These are phyloP conservation scores for Jamesozyma gamospora DNA, from an alignment of 805 yeast species.

Conservation along the genomic window DNA sequence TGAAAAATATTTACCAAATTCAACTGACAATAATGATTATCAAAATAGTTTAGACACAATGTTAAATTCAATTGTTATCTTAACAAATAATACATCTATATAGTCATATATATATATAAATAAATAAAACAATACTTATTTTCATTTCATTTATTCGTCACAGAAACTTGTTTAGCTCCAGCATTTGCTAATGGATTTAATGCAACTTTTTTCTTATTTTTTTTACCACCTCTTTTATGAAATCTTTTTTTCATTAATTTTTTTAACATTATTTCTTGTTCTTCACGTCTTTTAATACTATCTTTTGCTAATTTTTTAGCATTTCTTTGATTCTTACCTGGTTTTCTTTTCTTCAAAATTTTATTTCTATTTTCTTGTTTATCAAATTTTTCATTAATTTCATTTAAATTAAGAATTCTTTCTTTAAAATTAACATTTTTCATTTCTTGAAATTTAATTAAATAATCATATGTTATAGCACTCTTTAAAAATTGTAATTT, in stretches of 20 bases:
- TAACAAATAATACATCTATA: conserved; percentile 1
- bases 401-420: conserved; percentile 8
- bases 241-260: conserved; percentile 26
- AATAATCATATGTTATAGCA: conserved; percentile 15
- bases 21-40: conserved; percentile 8
- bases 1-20: conserved; percentile 9
- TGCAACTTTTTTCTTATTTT: conserved; percentile 21
- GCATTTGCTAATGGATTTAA: conserved; percentile 16
- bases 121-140: not conserved
- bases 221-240: conserved; percentile 31
- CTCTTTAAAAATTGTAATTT: conserved; percentile 8
- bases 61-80: conserved; percentile 16
- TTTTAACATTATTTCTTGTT: conserved; percentile 15
- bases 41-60: conserved; percentile 12
- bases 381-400: conserved; percentile 15
- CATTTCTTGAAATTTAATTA: conserved; percentile 4
- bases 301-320: conserved; percentile 20
- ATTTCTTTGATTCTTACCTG: conserved; percentile 27
- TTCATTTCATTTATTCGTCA: not conserved
- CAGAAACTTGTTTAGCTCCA: conserved; percentile 4
- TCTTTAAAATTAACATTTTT: conserved; percentile 8
- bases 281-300: conserved; percentile 18
- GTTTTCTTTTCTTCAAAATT: conserved; percentile 17
- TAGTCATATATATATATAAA: not conserved
- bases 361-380: conserved; percentile 5